Conservation (phyloP, 805 yeast species). For the Kodamaea leandrae region DNA sequence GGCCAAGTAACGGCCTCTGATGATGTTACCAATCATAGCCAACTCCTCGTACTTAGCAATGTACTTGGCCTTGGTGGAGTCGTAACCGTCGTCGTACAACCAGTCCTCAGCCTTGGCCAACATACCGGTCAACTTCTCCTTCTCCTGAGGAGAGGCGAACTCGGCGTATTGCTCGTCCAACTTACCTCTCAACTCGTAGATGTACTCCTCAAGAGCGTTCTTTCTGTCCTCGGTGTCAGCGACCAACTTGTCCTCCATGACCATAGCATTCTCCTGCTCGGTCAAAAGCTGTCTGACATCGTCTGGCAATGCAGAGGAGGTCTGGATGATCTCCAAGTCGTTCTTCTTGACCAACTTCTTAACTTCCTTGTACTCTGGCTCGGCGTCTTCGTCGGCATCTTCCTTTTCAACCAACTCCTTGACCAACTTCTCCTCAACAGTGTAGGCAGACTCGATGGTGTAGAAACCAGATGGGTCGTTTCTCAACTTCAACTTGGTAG, state of each 20-base stretch:
- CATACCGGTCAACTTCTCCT: conserved; percentile 68
- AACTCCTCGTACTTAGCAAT: conserved; percentile 97
- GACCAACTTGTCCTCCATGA: conserved; percentile 90
- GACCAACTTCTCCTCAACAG: conserved; percentile 85
- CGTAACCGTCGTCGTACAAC: conserved; percentile 97
- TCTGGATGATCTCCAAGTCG: conserved; percentile 60
- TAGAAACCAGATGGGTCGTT: conserved; percentile 96
- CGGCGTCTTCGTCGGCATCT: conserved; percentile 61
- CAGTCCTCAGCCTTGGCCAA: conserved; percentile 91
- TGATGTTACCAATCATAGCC: conserved; percentile 89
- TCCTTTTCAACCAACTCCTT: conserved; percentile 77
- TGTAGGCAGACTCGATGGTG: conserved; percentile 90
- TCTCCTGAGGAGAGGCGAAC: conserved; percentile 90
- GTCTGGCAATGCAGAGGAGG: conserved; percentile 61
- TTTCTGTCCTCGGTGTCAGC: conserved; percentile 98
- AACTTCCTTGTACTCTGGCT: conserved; percentile 84
- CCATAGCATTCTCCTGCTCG: conserved; percentile 83
- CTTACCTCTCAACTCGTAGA: conserved; percentile 95
- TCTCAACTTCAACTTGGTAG: conserved; percentile 91
- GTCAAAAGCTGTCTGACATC: conserved; percentile 55
- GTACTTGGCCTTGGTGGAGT: conserved; percentile 92
- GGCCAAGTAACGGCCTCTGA: conserved; percentile 90
- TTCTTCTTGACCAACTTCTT: conserved; percentile 92
- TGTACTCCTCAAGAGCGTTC: conserved; percentile 97
- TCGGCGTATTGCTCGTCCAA: conserved; percentile 85